Percentiles rank a stretch among this genome's conserved stretches.
Conservation (phyloP, 1,139 yeast genomes). For the Diutina neorugosa region DNA sequence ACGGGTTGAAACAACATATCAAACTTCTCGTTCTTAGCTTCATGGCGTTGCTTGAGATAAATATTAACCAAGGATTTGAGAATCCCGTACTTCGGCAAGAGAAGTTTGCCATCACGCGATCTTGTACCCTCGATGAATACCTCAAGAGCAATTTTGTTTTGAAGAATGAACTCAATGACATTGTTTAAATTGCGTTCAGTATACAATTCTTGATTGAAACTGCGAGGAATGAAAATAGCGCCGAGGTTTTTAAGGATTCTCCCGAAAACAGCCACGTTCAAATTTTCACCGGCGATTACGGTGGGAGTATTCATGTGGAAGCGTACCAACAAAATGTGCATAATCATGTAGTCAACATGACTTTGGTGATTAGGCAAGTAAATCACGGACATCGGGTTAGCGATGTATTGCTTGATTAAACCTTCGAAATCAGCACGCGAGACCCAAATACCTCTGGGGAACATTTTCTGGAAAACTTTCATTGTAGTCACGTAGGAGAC, state of each 20-base stretch:
- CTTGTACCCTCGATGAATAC: slow-evolving; percentile 61
- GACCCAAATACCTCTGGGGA: slow-evolving; percentile 35
- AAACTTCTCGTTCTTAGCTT: slow-evolving; percentile 30
- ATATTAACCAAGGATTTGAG: slow-evolving; percentile 37
- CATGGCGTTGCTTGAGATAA: slow-evolving; percentile 32
- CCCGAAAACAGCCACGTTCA: slow-evolving; percentile 52
- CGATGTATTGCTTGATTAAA: slow-evolving; percentile 21
- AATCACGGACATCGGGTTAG: slow-evolving; percentile 32
- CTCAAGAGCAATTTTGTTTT: slow-evolving; percentile 43
- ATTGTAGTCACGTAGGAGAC: slow-evolving; percentile 29
- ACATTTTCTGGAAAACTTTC: slow-evolving; percentile 22
- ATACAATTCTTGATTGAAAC: slow-evolving; percentile 39
- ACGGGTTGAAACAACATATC: slow-evolving; percentile 42
- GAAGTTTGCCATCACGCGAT: slow-evolving; percentile 52
- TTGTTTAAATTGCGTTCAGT: slow-evolving; percentile 46
- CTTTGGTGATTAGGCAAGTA: slow-evolving; percentile 48
- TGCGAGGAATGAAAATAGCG: slow-evolving; percentile 34
- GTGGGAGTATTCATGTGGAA: slow-evolving; percentile 47
- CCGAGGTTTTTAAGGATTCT: slow-evolving; percentile 31
- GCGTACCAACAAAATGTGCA: slow-evolving; percentile 46
- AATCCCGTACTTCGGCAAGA: slow-evolving; percentile 56
- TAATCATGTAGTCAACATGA: slow-evolving; percentile 52
- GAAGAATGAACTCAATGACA: slow-evolving; percentile 38
- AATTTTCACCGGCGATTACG: slow-evolving; percentile 60
- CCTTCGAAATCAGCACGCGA: slow-evolving; percentile 20